Evolutionary conservation across 257 asterid species (phyloP), one percentile per base, ranked within the genome.

Genomic region (Primulina huaijiensis): DNA sequence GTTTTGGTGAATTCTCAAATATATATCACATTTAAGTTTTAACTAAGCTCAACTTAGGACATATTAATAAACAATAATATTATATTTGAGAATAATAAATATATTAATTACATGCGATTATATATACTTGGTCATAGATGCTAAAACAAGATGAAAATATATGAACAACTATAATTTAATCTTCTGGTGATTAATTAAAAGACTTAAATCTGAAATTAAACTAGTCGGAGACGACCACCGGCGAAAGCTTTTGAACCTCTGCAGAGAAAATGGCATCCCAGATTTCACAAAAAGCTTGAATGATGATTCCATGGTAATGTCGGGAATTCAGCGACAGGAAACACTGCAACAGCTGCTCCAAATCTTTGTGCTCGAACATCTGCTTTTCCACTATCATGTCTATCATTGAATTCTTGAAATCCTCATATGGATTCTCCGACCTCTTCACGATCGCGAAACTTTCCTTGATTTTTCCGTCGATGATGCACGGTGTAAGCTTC

Each of bases 351-450:
- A 92, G 80, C 80, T 90, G 92, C 50, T 92, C 95, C 81, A 92
- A 64, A 62, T 92, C 97, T 12, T 65, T 61, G 63, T 76, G 62
- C 35, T 86, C 97, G 62, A 84, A 87, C 87, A 92, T 90, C 75
- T 88, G 88, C 65, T 90, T 90, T 88, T 92, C 98, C 77, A 90
- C 30, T 29, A 92, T 78, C 98, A 92, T 92, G 34, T 92, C 98
- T 87, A 88, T 75, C 98, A 92, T 92, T 25, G 98, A 92, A 0
- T 78, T 81, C 88, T 80, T 90, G 83, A 92, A 92, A 71, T 92
- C 98, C 83, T 76, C 90, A 64, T 83, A 84, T 8, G 98, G 97
- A 40, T 92, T 85, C 37, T 76, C 82, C 16, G 97, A 90, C n/a
- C 79, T 85, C 85, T 92, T 92, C 80, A 92, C 90, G 33, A 92